Evolutionary conservation across 768 basidiomycete genomes (phyloP).

Genomic region (Termitomyces sp.): DNA sequence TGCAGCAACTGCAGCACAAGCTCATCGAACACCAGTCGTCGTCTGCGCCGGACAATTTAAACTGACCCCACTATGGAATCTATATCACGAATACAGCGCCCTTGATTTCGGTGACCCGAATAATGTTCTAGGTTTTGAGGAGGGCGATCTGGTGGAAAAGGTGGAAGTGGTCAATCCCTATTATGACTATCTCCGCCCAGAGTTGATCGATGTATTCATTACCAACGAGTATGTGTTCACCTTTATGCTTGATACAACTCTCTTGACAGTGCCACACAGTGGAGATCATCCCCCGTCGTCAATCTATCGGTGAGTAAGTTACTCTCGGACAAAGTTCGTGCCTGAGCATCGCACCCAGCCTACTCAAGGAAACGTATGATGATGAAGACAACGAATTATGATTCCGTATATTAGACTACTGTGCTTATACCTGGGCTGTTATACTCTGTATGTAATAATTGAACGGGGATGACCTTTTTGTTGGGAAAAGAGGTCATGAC

Average conservation of each 20-base stretch:
- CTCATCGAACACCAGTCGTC: constrained; percentile 88
- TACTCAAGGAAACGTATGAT: constrained; percentile 93
- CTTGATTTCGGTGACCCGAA: constrained; percentile 71
- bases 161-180: constrained; percentile 95
- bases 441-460: constrained; percentile 16
- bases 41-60: constrained; percentile 97
- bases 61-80: constrained; percentile 85
- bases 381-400: constrained; percentile 88
- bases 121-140: constrained; percentile 66
- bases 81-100: constrained; percentile 82
- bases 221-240: constrained; percentile 84
- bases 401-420: constrained; percentile 16
- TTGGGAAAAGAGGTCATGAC: constrained; percentile 14
- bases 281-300: constrained; percentile 96
- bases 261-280: constrained; percentile 32
- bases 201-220: constrained; percentile 89
- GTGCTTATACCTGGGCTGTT: constrained; percentile 15
- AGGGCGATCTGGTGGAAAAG: constrained; percentile 74
- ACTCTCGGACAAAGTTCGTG: background rate
- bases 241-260: background rate
- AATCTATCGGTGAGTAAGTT: constrained; percentile 65
- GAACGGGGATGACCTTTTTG: background rate
- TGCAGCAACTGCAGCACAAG: constrained; percentile 81
- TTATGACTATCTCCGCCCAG: constrained; percentile 92
- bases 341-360: constrained; percentile 30